Evolutionary conservation across 1,284 basidiomycete genomes (phyloP).

Genomic region (Apiotrichum sp.): DNA sequence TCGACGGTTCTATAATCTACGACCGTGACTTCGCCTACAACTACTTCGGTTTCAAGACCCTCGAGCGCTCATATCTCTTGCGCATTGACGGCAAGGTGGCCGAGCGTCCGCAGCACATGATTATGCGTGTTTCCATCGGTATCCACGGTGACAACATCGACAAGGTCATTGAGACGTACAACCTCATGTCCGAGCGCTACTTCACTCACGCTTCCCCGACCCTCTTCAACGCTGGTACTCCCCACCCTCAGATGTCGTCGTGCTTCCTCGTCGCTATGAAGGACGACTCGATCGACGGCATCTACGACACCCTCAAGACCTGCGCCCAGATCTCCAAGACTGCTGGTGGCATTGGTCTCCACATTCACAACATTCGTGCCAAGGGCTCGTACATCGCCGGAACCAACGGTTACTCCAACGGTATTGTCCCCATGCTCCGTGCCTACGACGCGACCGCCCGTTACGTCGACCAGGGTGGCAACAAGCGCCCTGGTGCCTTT

Average conservation of each 20-base stretch:
- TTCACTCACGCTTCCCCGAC: constrained; percentile 99
- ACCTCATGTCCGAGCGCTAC: constrained; percentile 91
- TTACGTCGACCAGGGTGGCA: constrained; percentile 98
- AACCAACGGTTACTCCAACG: constrained; percentile 97
- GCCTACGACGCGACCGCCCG: constrained; percentile 98
- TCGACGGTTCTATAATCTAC: constrained; percentile 96
- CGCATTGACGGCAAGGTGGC: constrained; percentile 91
- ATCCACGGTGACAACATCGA: constrained; percentile 91
- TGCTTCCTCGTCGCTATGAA: constrained; percentile 99
- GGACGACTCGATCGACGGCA: constrained; percentile 98
- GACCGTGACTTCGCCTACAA: constrained; percentile 98
- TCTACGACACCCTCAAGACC: constrained; percentile 97
- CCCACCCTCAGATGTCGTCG: constrained; percentile 88
- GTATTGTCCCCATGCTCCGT: constrained; percentile 98
- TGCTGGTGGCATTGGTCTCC: constrained; percentile 94
- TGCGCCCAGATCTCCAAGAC: constrained; percentile 99
- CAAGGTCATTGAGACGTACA: constrained; percentile 84
- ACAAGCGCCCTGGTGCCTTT: constrained; percentile 98
- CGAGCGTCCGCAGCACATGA: constrained; percentile 97
- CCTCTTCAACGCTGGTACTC: constrained; percentile 97
- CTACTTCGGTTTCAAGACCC: constrained; percentile 97
- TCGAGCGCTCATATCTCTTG: constrained; percentile 95
- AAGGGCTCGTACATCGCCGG: constrained; percentile 66
- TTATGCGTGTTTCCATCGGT: constrained; percentile 98
- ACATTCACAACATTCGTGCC: constrained; percentile 93